These are phyloP conservation scores for Lepidium sativum DNA, from an alignment of 345 rosid genomes.

Conservation along the genomic window DNA sequence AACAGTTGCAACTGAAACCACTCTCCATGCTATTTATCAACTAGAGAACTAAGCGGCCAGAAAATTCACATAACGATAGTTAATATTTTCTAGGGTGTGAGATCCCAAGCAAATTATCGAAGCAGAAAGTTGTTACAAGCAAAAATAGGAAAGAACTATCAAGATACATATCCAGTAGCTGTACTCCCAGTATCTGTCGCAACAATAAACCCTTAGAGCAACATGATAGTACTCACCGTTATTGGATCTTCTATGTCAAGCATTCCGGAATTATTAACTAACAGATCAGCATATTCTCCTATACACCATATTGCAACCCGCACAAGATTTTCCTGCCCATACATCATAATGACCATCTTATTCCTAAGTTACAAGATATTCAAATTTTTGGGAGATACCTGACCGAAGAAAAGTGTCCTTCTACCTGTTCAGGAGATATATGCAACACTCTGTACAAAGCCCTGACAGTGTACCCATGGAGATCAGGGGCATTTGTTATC, in stretches of 20 bases:
- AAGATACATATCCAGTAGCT: neutral
- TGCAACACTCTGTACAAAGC: slow-evolving; percentile 74
- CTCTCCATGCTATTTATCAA: slow-evolving; percentile 1
- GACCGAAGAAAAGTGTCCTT: neutral
- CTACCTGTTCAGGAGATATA: slow-evolving; percentile 75
- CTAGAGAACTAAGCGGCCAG: neutral
- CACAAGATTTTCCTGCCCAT: slow-evolving; percentile 72
- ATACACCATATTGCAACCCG: slow-evolving; percentile 95
- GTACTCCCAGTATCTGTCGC: slow-evolving; percentile 1
- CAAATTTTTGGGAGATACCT: slow-evolving; percentile 5
- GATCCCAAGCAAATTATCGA: neutral
- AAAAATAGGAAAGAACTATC: neutral
- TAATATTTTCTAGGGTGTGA: neutral
- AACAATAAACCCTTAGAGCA: slow-evolving; percentile 9
- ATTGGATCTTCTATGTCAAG: slow-evolving; percentile 75
- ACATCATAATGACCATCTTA: slow-evolving; percentile 18
- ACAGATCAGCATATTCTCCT: slow-evolving; percentile 93
- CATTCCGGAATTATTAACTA: slow-evolving; percentile 79
- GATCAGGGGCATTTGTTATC: slow-evolving; percentile 89
- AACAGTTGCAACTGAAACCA: neutral
- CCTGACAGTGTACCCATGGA: slow-evolving; percentile 91
- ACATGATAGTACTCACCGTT: slow-evolving; percentile 54
- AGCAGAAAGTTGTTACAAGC: neutral
- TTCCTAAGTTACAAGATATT: slow-evolving; percentile 15
- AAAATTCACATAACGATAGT: neutral